phyloP scores from a whole-genome alignment of 495 filamentous ascomycete genomes.

The Staphylotrichum tortipilum region DNA sequence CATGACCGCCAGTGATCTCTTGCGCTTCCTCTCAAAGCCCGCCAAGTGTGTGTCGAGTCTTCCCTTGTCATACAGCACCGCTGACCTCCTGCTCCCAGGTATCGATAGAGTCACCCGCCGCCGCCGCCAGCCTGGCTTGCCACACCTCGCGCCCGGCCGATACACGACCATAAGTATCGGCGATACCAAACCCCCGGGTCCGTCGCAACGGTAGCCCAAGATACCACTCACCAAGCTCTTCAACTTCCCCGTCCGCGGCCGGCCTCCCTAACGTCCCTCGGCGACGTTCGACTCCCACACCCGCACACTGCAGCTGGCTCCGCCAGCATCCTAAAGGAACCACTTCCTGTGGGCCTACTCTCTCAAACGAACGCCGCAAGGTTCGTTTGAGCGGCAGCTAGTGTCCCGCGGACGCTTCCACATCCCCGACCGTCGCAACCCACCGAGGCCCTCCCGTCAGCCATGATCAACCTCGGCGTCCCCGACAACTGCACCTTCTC shows the following conservation, averaged over 20 bases:
- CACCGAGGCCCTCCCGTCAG: conserved; percentile 31
- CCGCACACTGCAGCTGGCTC: conserved; percentile 46
- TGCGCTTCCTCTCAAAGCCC: conserved; percentile 92
- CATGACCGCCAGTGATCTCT: conserved; percentile 87
- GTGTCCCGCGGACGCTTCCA: conserved; percentile 49
- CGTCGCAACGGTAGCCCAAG: conserved; percentile 52
- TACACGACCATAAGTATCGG: conserved; percentile 81
- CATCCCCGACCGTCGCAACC: conserved; percentile 18
- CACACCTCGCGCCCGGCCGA: conserved; percentile 40
- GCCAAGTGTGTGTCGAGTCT: conserved; percentile 57
- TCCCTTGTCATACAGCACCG: background rate
- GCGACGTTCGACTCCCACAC: conserved; percentile 45
- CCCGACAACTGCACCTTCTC: conserved; percentile 72
- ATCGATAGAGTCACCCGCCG: conserved; percentile 68
- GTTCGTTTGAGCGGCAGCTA: conserved; percentile 84
- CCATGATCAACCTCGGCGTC: conserved; percentile 77
- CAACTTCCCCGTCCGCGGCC: conserved; percentile 71
- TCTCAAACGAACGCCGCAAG: conserved; percentile 79
- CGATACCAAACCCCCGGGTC: conserved; percentile 63
- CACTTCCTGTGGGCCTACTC: conserved; percentile 84
- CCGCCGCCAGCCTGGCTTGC: conserved; percentile 3
- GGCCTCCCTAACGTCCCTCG: conserved; percentile 75
- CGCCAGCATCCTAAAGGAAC: conserved; percentile 40
- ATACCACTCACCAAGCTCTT: conserved; percentile 80
- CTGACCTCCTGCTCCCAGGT: conserved; percentile 44